Base-by-base conservation (phyloP, 768 basidiomycete species). In the Pulveroboletus ravenelii region DNA sequence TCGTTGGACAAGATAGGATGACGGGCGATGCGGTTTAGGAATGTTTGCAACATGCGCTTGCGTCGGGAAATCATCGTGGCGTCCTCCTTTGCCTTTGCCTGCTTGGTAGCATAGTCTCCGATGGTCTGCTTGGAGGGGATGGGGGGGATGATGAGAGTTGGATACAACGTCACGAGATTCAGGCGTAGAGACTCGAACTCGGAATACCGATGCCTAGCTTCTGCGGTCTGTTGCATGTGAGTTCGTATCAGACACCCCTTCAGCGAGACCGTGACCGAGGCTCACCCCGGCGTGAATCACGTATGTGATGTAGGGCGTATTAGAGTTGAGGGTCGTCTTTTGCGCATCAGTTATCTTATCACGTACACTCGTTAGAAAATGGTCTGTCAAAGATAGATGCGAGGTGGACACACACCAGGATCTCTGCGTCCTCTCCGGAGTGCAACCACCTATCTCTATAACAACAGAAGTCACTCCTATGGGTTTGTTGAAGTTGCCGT, bases 1-100 rank as follows among this genome's bases (percentile, higher is more conserved):
- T 98, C 96, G 48, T 93, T 91, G 6, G 93, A 94, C 44, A 98
- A 68, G 49, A 96, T 95, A n/a, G 91, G 92, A 70, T 98, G 96
- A 30, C 84, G 78, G 14, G 84, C 87, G 45, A 95, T 69, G 47
- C 96, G 81, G 63, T 95, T 94, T 40, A 99, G 74, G 71, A 98
- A 99, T 3, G 92, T 94, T 67, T 93, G 89, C 29, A 99, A 75
- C 85, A 97, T 91, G 42, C 96, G 84, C 68, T 93, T 95, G 54
- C 96, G 78, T 56, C 90, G 77, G 2, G 91, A 82, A 65, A 99
- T 97, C 74, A 98, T 81, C 1, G 87, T 79, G 3, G 84, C 83
- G 66, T 99, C 96, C 63, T 99, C 96, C 64, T 95, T 97, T 20
- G 95, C 96, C 69, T 95, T 96, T 13, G 80, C 85, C 62, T 93